These are phyloP conservation scores for Populus tomentosa DNA, from an alignment of 441 rosid species.

Conservation along the genomic window DNA sequence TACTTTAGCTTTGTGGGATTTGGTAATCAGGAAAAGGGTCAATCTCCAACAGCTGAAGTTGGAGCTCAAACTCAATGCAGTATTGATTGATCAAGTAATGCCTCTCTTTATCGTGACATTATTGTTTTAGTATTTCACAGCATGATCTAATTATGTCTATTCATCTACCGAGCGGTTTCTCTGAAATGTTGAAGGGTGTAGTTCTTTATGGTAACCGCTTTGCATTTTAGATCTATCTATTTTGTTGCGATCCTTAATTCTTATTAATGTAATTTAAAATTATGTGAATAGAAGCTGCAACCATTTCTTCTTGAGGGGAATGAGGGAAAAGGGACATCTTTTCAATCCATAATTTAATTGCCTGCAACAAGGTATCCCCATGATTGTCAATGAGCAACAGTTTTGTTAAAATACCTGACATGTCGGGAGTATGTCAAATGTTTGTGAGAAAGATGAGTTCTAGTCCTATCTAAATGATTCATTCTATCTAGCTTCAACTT, in stretches of 20 bases:
- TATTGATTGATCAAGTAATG: constrained; percentile 69
- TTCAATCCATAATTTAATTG: neutral
- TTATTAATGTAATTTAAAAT: no score
- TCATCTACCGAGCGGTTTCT: neutral
- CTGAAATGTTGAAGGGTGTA: neutral
- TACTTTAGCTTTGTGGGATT: constrained; percentile 60
- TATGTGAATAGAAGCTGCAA: neutral
- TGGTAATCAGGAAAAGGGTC: constrained; percentile 62
- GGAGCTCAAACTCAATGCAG: constrained; percentile 66
- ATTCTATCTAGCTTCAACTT: neutral
- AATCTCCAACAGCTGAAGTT: constrained; percentile 62
- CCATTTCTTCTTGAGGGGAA: neutral
- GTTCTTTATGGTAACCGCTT: neutral
- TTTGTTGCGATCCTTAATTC: neutral
- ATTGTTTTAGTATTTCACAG: neutral
- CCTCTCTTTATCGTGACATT: constrained; percentile 14
- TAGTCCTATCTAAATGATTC: neutral
- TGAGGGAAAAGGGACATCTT: neutral
- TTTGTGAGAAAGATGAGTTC: neutral
- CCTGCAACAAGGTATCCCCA: neutral
- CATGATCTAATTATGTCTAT: neutral
- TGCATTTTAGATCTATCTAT: neutral
- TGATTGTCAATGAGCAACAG: neutral
- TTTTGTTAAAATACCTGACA: no score
- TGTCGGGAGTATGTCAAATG: no score